phyloP scores from a whole-genome alignment of 306 rosid species.

The Inga oerstediana region DNA sequence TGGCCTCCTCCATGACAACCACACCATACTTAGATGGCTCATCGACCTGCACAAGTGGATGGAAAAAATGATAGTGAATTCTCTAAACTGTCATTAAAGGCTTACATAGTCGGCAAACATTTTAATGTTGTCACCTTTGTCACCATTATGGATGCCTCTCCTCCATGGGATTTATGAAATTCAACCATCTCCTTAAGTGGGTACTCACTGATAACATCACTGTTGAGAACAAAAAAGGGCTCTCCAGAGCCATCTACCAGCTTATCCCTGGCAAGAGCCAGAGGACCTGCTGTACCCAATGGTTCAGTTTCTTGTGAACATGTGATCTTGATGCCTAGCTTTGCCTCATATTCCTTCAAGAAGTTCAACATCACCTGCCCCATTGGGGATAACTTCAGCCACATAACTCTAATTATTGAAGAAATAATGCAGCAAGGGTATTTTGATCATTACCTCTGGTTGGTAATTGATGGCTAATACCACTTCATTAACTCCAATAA shows the following conservation, averaged over 20 bases:
- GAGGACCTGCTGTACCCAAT: slow-evolving; percentile 96
- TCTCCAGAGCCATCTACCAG: slow-evolving; percentile 79
- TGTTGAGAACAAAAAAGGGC: slow-evolving; percentile 97
- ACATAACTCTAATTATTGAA: slow-evolving; percentile 27
- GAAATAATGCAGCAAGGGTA: slow-evolving; percentile 16
- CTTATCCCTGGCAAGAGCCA: slow-evolving; percentile 99
- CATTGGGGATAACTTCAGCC: slow-evolving; percentile 28
- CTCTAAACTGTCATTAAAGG: slow-evolving; percentile 17
- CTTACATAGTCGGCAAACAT: not conserved
- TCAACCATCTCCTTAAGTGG: slow-evolving; percentile 90
- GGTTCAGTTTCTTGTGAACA: slow-evolving; percentile 99
- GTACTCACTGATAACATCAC: slow-evolving; percentile 97
- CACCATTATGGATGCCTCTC: slow-evolving; percentile 99
- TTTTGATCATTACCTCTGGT: slow-evolving; percentile 73
- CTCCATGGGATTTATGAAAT: slow-evolving; percentile 92
- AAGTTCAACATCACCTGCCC: slow-evolving; percentile 93
- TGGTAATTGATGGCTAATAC: slow-evolving; percentile 98
- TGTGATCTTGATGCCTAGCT: slow-evolving; percentile 91
- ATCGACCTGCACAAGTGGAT: slow-evolving; percentile 72
- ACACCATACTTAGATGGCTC: slow-evolving; percentile 99
- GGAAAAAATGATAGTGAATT: slow-evolving; percentile 28
- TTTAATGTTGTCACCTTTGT: slow-evolving; percentile 69
- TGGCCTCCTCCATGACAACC: slow-evolving; percentile 84
- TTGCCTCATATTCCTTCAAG: slow-evolving; percentile 89
- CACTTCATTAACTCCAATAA: slow-evolving; percentile 90